Evolutionary conservation across 2,329 filamentous ascomycete species (phyloP), one percentile per base, ranked within the genome.

Genomic region (Fusarium brachygibbosum): DNA sequence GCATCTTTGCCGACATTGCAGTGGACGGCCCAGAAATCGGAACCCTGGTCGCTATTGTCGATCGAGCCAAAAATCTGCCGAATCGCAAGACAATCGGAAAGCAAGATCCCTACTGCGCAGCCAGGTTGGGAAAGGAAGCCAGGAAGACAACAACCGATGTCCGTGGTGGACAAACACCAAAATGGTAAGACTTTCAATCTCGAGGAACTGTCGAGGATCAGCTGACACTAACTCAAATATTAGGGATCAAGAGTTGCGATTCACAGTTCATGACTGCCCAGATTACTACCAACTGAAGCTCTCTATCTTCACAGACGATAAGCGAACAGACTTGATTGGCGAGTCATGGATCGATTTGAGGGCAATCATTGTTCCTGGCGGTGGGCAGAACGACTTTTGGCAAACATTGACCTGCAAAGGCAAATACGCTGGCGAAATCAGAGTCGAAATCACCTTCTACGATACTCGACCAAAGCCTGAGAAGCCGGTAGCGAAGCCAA

Each of bases 11-110:
- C 50, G 94, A 98, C 81, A 94, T 97, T 90, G 93, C 90, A 21
- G 88, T 97, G 59, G 95, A 98, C 78, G 96, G 96, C 2, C 95
- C 96, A 5, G 86, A 93, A 63, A 98, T 99, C 76, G 96, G 96
- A 72, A 98, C 94, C 3, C 85, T 99, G 73, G 93, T 99, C 46
- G 87, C 94, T 59, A 91, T 99, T 75, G 89, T 98, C 76, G 96
- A 99, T 82, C 88, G 94, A 72, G 96, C 94, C 53, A 98, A 97
- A 87, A 99, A 99, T 79, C 83, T 99, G 72, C 96, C 96, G 51
- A 99, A 99, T 82, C 85, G 94, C 73, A 97, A 97, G 84, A 96
- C 94, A 8, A 98, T 99, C 85, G 96, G 96, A 58, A 99, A 99
- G 82, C 96, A 99, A 82, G 94, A 98, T 78, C 95, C 96, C 0